phyloP scores from a whole-genome alignment of 1,284 basidiomycete genomes.

The Ustilago cynodontis region DNA sequence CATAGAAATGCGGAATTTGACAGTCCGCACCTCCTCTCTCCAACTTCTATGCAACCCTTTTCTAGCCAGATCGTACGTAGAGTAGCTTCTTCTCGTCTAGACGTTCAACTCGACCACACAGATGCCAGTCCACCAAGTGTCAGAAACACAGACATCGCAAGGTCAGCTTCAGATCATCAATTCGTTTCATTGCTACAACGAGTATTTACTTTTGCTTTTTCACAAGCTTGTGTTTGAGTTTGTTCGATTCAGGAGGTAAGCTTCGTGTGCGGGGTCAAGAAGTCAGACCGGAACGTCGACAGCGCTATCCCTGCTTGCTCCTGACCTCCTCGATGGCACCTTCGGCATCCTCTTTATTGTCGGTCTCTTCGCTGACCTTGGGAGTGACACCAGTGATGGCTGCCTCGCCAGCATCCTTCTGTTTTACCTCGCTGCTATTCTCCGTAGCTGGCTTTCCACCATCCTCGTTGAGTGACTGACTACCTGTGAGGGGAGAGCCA shows the following conservation, averaged over 20 bases:
- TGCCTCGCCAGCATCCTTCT: background rate
- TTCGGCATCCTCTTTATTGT: background rate
- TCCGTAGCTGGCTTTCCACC: background rate
- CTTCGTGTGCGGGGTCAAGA: too few relatives aligned
- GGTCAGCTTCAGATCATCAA: background rate
- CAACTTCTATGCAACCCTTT: constrained; percentile 1
- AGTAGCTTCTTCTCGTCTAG: constrained; percentile 10
- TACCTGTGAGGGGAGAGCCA: background rate
- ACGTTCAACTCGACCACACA: too few relatives aligned
- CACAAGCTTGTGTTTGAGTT: background rate
- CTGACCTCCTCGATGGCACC: background rate
- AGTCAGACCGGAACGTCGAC: too few relatives aligned
- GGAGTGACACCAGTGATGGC: background rate
- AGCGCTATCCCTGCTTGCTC: background rate
- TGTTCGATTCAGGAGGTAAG: too few relatives aligned
- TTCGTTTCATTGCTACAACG: background rate
- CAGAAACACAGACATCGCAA: background rate
- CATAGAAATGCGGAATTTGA: constrained; percentile 20
- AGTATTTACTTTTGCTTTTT: background rate
- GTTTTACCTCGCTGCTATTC: background rate
- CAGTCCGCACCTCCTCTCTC: constrained; percentile 16
- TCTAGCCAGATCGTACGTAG: background rate
- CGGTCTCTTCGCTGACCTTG: background rate
- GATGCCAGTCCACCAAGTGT: too few relatives aligned
- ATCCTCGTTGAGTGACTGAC: background rate